These are phyloP conservation scores for Nematocida sp. DNA, from an alignment of 371 early-diverging fungal species.

Conservation along the genomic window DNA sequence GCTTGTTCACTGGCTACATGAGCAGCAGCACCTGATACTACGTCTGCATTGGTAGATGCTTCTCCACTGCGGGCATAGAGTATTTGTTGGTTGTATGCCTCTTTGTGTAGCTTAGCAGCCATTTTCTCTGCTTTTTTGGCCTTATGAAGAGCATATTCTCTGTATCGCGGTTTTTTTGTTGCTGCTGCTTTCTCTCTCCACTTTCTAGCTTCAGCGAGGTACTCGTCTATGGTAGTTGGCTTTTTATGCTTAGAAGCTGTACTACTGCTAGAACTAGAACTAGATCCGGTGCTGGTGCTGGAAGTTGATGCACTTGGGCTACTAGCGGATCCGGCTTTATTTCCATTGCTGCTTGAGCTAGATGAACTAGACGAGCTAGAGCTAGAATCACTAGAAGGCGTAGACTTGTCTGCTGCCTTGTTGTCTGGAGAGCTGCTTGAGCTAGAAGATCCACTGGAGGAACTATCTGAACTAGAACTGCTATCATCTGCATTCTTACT, in stretches of 20 bases:
- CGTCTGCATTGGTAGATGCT: not conserved
- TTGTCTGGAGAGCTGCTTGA: not conserved
- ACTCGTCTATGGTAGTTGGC: not conserved
- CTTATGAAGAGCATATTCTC: not conserved
- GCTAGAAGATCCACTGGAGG: not conserved
- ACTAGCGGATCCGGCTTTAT: not conserved
- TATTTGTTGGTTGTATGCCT: not conserved
- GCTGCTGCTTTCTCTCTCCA: slow-evolving; percentile 28
- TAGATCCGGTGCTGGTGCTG: not conserved
- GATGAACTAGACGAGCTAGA: not conserved
- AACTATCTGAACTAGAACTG: not conserved
- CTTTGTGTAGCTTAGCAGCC: slow-evolving; percentile 9
- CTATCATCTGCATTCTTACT: not conserved
- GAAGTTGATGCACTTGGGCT: not conserved
- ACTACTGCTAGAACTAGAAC: not conserved
- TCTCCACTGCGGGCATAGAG: slow-evolving; percentile 5
- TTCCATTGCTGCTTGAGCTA: not conserved
- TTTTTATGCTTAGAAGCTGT: no score
- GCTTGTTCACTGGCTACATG: not conserved
- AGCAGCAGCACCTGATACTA: not conserved
- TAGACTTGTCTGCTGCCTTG: no score
- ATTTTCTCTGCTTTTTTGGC: slow-evolving; percentile 5
- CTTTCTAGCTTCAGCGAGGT: not conserved
- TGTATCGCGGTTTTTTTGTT: not conserved
- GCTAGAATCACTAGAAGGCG: no score